A percentile compares a stretch with the other conserved stretches of the same genome.
These are phyloP conservation scores for Gracilaria domingensis DNA, from an alignment of 23 red algal species.

Conservation along the genomic window DNA sequence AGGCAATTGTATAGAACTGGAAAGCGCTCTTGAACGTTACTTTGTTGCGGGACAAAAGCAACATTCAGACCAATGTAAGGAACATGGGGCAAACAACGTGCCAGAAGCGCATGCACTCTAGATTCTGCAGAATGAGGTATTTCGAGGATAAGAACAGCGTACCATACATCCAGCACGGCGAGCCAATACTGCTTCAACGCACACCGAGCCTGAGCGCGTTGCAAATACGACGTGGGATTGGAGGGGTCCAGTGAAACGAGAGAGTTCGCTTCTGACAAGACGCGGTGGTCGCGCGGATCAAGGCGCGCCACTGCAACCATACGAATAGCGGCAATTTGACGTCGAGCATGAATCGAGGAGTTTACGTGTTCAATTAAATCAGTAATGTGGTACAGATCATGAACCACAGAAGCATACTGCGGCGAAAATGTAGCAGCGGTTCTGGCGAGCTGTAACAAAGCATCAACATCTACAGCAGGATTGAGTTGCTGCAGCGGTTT, in stretches of 20 bases:
- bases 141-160: neutral
- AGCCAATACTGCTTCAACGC: neutral
- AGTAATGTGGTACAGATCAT: slow-evolving; percentile 7
- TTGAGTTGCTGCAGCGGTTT: neutral
- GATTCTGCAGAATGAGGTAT: neutral
- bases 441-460: neutral
- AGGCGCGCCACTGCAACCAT: neutral
- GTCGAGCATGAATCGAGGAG: neutral
- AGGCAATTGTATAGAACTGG: slow-evolving; percentile 6
- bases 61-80: slow-evolving; percentile 3
- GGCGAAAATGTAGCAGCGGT: slow-evolving; percentile 9
- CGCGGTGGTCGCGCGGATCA: neutral
- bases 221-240: neutral
- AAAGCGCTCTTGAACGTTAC: neutral
- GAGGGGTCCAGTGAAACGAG: neutral
- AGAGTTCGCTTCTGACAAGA: neutral
- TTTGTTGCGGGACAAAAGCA: neutral
- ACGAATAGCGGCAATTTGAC: neutral
- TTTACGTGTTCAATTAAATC: neutral
- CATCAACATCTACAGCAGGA: neutral
- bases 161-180: neutral
- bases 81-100: neutral
- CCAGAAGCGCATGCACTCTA: neutral
- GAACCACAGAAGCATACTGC: slow-evolving; percentile 12
- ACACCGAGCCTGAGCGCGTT: neutral